phyloP scores from a whole-genome alignment of 176 grass and related monocot species.

The Cenchrus purpureus region DNA sequence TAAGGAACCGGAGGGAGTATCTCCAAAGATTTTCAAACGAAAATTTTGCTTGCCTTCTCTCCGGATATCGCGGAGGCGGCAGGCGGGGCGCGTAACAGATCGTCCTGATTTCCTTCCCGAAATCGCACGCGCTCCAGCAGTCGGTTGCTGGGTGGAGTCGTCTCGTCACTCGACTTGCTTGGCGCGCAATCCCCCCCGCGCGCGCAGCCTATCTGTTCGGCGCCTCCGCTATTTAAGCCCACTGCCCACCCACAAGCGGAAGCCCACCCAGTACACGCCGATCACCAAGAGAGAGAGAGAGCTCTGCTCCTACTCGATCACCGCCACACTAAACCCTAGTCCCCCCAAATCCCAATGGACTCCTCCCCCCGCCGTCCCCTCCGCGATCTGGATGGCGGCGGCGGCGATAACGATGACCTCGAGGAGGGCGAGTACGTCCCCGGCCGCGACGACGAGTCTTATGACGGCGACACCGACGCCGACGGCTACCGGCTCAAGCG shows the following conservation, averaged over 20 bases:
- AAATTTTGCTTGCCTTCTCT: background rate
- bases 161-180: background rate
- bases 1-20: background rate
- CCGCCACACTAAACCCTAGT: background rate
- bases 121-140: background rate
- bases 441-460: background rate
- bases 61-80: too few species aligned
- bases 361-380: background rate
- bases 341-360: background rate
- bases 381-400: background rate
- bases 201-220: background rate
- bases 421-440: constrained; percentile 44
- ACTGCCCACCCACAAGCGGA: background rate
- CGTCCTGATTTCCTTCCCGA: background rate
- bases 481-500: background rate
- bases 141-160: background rate
- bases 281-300: background rate
- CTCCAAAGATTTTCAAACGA: background rate
- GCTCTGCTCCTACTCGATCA: background rate
- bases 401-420: background rate
- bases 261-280: background rate
- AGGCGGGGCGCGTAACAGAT: background rate
- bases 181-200: constrained; percentile 26
- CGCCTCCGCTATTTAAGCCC: constrained; percentile 1
- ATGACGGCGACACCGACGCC: background rate